Base-by-base conservation (phyloP, 2,329 filamentous ascomycete genomes). In the Hirsutella minnesotensis region DNA sequence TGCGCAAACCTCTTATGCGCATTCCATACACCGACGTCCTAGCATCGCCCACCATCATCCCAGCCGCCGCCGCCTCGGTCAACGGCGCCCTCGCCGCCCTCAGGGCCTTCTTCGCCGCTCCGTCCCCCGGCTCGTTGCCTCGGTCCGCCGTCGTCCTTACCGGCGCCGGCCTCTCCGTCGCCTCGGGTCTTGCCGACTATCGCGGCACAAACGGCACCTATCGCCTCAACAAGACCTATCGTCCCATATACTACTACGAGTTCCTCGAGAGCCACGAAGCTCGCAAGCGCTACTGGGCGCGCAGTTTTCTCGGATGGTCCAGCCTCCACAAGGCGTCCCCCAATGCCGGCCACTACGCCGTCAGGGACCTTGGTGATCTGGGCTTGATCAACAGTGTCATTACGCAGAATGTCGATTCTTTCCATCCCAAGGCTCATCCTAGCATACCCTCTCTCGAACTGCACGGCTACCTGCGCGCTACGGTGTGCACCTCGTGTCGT, bases 341-440 rank as follows among this genome's bases (percentile, higher is more conserved):
- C 12, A 96, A 96, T 56, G 66, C 69, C 3, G 81, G 80, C 2
- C 92, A 98, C 64, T 72, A 76, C 57, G 87, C 89, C 2, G 75
- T 96, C 44, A 72, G 76, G 41, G 73, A 82, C 49, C 67, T 96
- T 30, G 84, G 78, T 3, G 63, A 73, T 4, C 66, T 92, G 50
- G 89, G 88, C 3, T 64, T 88, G 40, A 69, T 95, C 35, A 75
- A 73, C 44, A 77, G 69, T 42, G 85, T 95, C 46, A 79, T 98
- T 51, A 96, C 92, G 34, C 92, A 98, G 60, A 96, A 96, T 57
- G 92, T 98, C 41, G 92, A 98, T 64, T 95, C 88, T 3, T 94
- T 98, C 59, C 92, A 98, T 62, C 70, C 74, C 3, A 66, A 66
- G 46, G 83, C 87, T 1, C 89, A 95, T 60, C 86, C 88, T 0